Conservation (phyloP, 768 basidiomycete genomes). For the Lentinula edodes region DNA sequence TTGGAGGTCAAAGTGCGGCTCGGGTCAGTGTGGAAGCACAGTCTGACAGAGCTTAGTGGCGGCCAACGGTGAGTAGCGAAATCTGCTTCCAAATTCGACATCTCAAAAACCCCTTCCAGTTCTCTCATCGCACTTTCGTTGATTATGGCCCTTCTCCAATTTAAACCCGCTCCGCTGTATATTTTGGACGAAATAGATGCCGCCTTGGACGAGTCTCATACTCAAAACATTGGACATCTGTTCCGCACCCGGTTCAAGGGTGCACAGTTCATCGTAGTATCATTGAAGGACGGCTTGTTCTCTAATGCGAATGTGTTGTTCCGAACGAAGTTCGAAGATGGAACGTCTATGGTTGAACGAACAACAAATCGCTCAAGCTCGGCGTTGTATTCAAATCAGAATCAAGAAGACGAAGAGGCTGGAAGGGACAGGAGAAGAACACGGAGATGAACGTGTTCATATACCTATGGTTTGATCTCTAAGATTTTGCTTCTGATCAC, state of each 20-base stretch:
- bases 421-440: slow-evolving; percentile 8
- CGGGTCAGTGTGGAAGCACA: slow-evolving; percentile 96
- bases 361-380: slow-evolving; percentile 64
- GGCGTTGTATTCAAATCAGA: slow-evolving; percentile 31
- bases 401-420: neutral
- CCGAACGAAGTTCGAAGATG: slow-evolving; percentile 88
- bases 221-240: slow-evolving; percentile 96
- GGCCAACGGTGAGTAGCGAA: slow-evolving; percentile 70
- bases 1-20: slow-evolving; percentile 96
- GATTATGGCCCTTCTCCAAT: slow-evolving; percentile 98
- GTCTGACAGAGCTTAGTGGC: slow-evolving; percentile 93
- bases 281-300: slow-evolving; percentile 93
- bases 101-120: slow-evolving; percentile 32
- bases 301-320: slow-evolving; percentile 97
- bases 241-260: slow-evolving; percentile 97
- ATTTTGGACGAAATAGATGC: slow-evolving; percentile 99
- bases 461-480: no score
- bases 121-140: slow-evolving; percentile 96
- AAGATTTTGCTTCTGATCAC: no score
- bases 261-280: slow-evolving; percentile 97
- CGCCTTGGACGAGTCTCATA: slow-evolving; percentile 91
- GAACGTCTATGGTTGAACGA: slow-evolving; percentile 85
- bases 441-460: neutral
- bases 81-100: neutral
- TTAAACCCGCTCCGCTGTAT: slow-evolving; percentile 99